Conservation (phyloP, 148 eudicot species). For the Chenopodium formosanum region DNA sequence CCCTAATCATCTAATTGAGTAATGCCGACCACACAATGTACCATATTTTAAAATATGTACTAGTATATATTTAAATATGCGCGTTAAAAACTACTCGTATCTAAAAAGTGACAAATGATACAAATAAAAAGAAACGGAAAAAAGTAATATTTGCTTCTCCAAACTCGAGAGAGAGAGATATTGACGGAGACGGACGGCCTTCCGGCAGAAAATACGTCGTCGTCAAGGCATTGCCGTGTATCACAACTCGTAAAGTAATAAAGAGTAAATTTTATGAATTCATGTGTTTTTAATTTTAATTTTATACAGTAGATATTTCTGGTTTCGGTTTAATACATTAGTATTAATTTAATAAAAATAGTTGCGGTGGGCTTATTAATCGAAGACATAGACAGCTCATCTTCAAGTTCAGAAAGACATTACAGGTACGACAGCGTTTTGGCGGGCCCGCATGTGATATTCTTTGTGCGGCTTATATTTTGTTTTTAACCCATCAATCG, state of each 20-base stretch:
- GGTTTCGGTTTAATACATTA: background rate
- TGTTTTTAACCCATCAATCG: too few species aligned
- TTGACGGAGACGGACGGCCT: conserved; percentile 30
- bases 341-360: background rate
- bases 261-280: background rate
- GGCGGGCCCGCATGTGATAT: conserved; percentile 22
- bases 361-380: conserved; percentile 30
- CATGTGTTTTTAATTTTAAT: background rate
- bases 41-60: too few species aligned
- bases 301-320: background rate
- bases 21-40: too few species aligned
- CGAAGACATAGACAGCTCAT: conserved; percentile 39
- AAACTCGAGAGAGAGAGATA: background rate
- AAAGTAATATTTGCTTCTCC: too few species aligned
- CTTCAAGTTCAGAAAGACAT: conserved; percentile 27
- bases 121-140: too few species aligned
- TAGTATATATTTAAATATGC: too few species aligned
- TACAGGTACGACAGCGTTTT: conserved; percentile 33
- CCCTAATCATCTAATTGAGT: rapidly evolving
- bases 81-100: too few species aligned
- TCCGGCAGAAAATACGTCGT: conserved; percentile 24
- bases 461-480: conserved; percentile 1
- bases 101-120: too few species aligned
- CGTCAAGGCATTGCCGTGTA: conserved; percentile 8
- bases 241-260: background rate